Conservation (phyloP, 2,329 filamentous ascomycete genomes). For the Hypoxylon sp. region DNA sequence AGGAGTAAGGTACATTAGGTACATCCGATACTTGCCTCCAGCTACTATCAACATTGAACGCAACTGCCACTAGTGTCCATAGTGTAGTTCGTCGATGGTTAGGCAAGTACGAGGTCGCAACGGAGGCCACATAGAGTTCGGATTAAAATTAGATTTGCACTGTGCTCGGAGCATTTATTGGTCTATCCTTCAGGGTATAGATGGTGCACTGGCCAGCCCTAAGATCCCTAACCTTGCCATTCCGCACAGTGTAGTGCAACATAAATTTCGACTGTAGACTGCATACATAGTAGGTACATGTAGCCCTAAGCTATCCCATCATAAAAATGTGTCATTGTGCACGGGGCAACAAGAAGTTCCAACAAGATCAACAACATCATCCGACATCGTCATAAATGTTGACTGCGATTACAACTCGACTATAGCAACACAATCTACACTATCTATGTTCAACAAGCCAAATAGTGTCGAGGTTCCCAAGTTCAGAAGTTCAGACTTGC, state of each 20-base stretch:
- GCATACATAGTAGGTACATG: no score
- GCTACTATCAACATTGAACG: neutral
- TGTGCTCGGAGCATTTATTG: slow-evolving; percentile 38
- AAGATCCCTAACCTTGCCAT: slow-evolving; percentile 22
- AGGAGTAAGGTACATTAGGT: neutral
- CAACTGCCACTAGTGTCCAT: neutral
- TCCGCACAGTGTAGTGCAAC: slow-evolving; percentile 25
- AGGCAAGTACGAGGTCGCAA: neutral
- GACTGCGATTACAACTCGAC: no score
- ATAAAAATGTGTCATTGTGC: slow-evolving; percentile 35
- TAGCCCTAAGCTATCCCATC: slow-evolving; percentile 3
- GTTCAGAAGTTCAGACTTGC: slow-evolving; percentile 12
- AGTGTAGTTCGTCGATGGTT: neutral
- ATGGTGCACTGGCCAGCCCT: slow-evolving; percentile 26
- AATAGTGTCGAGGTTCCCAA: neutral
- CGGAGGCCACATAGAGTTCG: slow-evolving; percentile 16
- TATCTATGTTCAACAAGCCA: neutral
- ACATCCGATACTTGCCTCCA: neutral
- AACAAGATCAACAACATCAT: slow-evolving; percentile 10
- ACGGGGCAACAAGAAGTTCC: slow-evolving; percentile 37
- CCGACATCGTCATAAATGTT: slow-evolving; percentile 11
- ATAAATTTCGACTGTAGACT: neutral
- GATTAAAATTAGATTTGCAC: slow-evolving; percentile 32
- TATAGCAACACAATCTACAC: no score
- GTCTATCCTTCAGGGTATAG: slow-evolving; percentile 18